phyloP scores from a whole-genome alignment of 2,329 filamentous ascomycete species.

The Coleophoma eucalyptorum region DNA sequence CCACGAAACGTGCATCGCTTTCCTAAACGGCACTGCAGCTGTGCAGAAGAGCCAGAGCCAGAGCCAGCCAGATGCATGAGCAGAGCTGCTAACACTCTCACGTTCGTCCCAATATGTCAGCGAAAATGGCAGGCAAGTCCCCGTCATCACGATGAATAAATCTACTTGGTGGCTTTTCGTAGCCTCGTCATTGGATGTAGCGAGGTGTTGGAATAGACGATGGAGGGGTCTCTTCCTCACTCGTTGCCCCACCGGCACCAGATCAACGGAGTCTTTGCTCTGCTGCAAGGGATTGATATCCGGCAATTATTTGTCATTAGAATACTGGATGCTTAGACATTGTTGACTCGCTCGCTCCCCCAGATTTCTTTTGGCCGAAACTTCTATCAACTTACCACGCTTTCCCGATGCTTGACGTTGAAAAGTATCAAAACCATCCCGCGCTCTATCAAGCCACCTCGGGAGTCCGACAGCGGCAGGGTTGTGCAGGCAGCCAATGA shows the following conservation, averaged over 20 bases:
- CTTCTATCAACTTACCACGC: too few species aligned
- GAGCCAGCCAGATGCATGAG: too few species aligned
- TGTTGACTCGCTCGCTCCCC: too few species aligned
- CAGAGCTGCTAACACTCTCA: background rate
- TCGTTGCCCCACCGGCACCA: background rate
- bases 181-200: background rate
- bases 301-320: too few species aligned
- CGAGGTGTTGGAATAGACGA: background rate
- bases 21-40: background rate
- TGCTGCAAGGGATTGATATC: background rate
- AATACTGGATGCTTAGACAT: too few species aligned
- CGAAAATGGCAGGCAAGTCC: background rate
- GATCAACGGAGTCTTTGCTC: background rate
- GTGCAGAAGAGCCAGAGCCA: background rate
- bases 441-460: too few species aligned
- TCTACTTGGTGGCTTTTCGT: too few species aligned
- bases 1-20: background rate
- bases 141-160: background rate
- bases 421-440: too few species aligned
- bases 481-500: too few species aligned
- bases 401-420: too few species aligned
- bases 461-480: too few species aligned
- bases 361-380: too few species aligned
- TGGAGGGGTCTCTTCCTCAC: background rate
- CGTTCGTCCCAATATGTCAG: background rate